Conservation (phyloP, 2,329 filamentous ascomycete species). For the Cytospora piceae region DNA sequence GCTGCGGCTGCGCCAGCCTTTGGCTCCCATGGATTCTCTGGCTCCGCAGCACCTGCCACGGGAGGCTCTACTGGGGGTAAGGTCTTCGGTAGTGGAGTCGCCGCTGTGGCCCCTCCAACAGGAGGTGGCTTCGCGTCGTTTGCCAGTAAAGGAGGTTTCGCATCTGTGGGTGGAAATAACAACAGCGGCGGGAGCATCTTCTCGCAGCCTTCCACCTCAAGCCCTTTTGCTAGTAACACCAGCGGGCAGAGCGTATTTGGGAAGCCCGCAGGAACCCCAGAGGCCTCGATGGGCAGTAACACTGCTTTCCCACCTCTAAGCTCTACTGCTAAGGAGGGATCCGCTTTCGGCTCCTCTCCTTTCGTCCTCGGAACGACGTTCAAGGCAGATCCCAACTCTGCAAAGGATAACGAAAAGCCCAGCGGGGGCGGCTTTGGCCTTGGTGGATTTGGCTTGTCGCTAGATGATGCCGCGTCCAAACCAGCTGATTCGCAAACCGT, state of each 20-base stretch:
- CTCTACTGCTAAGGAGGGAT: constrained; percentile 42
- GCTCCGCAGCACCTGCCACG: constrained; percentile 40
- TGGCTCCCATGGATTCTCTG: constrained; percentile 57
- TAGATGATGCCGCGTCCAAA: constrained; percentile 51
- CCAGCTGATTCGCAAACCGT: constrained; percentile 35
- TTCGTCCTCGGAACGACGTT: constrained; percentile 73
- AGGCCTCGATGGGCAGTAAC: constrained; percentile 42
- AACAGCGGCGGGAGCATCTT: constrained; percentile 44
- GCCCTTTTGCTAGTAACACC: constrained; percentile 39
- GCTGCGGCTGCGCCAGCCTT: constrained; percentile 50
- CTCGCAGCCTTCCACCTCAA: constrained; percentile 43
- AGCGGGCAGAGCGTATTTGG: constrained; percentile 25
- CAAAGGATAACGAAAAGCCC: constrained; percentile 60
- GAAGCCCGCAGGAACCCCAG: constrained; percentile 31
- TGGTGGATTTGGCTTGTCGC: constrained; percentile 60
- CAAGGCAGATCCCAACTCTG: constrained; percentile 63
- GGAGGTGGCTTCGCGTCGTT: constrained; percentile 58
- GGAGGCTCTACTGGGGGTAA: constrained; percentile 39
- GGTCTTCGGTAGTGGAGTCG: constrained; percentile 43
- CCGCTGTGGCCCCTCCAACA: constrained; percentile 35
- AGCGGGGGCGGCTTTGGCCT: constrained; percentile 55
- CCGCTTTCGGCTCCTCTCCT: constrained; percentile 53
- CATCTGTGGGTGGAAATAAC: constrained; percentile 46
- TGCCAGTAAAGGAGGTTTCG: constrained; percentile 59
- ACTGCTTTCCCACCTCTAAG: constrained; percentile 46